Percentiles rank a stretch among this genome's conserved stretches.
phyloP scores from a whole-genome alignment of 2,329 filamentous ascomycete genomes.

The Ilyonectria destructans region DNA sequence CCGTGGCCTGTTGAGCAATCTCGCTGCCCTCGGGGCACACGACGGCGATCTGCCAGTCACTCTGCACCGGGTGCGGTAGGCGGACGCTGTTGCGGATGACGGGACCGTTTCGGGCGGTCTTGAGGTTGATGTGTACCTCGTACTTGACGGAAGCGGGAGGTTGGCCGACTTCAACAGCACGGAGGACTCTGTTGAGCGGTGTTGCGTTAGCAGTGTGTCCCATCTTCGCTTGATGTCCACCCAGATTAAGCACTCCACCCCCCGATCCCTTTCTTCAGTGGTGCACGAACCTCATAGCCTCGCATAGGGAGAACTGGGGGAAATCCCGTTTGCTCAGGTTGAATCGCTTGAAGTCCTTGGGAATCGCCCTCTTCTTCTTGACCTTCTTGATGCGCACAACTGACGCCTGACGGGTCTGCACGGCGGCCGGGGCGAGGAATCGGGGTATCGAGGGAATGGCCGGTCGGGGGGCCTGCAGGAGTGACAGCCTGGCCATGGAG shows the following conservation, averaged over 20 bases:
- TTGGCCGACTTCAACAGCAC: slow-evolving; percentile 91
- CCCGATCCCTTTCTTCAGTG: neutral
- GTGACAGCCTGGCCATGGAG: slow-evolving; percentile 68
- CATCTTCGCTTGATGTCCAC: slow-evolving; percentile 11
- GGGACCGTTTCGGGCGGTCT: slow-evolving; percentile 88
- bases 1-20: slow-evolving; percentile 80
- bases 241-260: neutral
- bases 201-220: slow-evolving; percentile 29
- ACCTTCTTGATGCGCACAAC: slow-evolving; percentile 66
- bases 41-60: slow-evolving; percentile 90
- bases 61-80: slow-evolving; percentile 91
- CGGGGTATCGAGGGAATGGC: slow-evolving; percentile 62
- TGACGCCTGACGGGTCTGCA: slow-evolving; percentile 62
- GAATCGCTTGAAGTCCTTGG: slow-evolving; percentile 79
- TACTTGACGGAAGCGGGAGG: slow-evolving; percentile 85
- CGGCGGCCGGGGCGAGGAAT: slow-evolving; percentile 64
- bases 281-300: slow-evolving; percentile 89
- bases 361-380: slow-evolving; percentile 71
- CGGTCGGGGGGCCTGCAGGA: slow-evolving; percentile 62
- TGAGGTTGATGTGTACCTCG: slow-evolving; percentile 87
- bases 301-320: slow-evolving; percentile 83
- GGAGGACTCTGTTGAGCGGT: slow-evolving; percentile 80
- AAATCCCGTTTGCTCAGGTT: slow-evolving; percentile 76
- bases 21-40: slow-evolving; percentile 88
- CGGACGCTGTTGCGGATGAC: slow-evolving; percentile 90